These are phyloP conservation scores for Cryoendolithus antarcticus DNA, from an alignment of 2,329 filamentous ascomycete species.

Conservation along the genomic window DNA sequence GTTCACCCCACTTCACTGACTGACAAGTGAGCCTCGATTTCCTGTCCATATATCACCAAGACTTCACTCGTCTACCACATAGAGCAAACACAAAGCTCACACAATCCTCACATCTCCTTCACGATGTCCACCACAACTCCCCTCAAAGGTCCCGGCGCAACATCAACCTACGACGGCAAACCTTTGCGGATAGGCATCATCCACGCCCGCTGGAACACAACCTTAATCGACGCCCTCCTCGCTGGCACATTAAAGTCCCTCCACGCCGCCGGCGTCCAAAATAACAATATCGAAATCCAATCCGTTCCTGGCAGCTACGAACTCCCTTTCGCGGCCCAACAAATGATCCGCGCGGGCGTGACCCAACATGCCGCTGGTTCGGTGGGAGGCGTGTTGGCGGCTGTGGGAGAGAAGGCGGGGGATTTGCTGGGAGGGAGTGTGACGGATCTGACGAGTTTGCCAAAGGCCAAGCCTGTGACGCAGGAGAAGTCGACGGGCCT, in stretches of 20 bases:
- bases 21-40: no score
- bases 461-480: constrained; percentile 1
- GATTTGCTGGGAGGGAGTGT: constrained; percentile 57
- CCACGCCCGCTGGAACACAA: constrained; percentile 88
- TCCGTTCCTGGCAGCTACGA: constrained; percentile 92
- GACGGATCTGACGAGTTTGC: constrained; percentile 52
- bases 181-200: constrained; percentile 83
- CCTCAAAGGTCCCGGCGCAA: constrained; percentile 7
- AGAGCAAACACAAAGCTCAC: background rate
- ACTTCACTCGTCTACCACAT: no score
- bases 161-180: constrained; percentile 19
- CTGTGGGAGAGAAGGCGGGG: constrained; percentile 53
- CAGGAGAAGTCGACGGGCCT: constrained; percentile 23
- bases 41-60: no score
- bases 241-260: constrained; percentile 69
- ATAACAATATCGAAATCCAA: constrained; percentile 79
- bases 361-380: constrained; percentile 61
- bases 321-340: constrained; percentile 78
- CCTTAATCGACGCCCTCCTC: constrained; percentile 77
- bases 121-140: background rate
- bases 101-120: background rate
- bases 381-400: constrained; percentile 29
- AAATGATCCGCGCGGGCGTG: constrained; percentile 41
- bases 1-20: no score
- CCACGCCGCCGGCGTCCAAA: constrained; percentile 64